Conservation (phyloP, 2,329 filamentous ascomycete genomes). For the Coniosporium tulheliwenetii region DNA sequence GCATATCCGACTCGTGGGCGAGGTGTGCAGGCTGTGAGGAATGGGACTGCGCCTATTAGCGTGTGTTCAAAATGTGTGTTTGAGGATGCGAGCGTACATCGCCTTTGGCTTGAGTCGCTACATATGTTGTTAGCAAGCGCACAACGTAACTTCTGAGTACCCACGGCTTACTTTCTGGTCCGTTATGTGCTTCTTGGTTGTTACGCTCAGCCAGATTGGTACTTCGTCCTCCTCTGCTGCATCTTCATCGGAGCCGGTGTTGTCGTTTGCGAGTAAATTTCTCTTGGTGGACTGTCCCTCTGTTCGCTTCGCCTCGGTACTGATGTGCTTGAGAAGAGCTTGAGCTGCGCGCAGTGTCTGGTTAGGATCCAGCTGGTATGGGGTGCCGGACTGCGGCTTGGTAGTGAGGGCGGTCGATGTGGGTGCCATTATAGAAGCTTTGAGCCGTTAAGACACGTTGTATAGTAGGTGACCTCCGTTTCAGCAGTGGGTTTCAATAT, state of each 20-base stretch:
- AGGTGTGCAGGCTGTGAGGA: slow-evolving; percentile 59
- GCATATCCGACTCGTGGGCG: slow-evolving; percentile 56
- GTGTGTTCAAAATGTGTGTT: slow-evolving; percentile 1
- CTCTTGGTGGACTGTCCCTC: slow-evolving; percentile 34
- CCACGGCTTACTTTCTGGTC: slow-evolving; percentile 38
- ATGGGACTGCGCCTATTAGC: slow-evolving; percentile 29
- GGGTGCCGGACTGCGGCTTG: slow-evolving; percentile 14
- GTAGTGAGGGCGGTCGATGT: slow-evolving; percentile 19
- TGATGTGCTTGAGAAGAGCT: slow-evolving; percentile 41
- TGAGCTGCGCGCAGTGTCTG: slow-evolving; percentile 41
- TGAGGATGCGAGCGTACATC: slow-evolving; percentile 29
- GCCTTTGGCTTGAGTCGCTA: slow-evolving; percentile 67
- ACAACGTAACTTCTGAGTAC: too few relatives aligned
- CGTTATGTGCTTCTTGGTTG: slow-evolving; percentile 50
- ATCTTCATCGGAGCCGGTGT: slow-evolving; percentile 29
- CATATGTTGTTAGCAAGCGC: too few relatives aligned
- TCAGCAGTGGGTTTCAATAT: too few relatives aligned
- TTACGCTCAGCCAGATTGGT: slow-evolving; percentile 45
- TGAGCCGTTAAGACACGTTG: not conserved
- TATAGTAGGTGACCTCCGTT: too few relatives aligned
- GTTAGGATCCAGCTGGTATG: slow-evolving; percentile 26
- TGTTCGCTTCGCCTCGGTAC: slow-evolving; percentile 27
- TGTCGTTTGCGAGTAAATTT: slow-evolving; percentile 34
- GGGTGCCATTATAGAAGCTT: slow-evolving; percentile 11
- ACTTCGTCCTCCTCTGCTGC: slow-evolving; percentile 28